Conservation (phyloP, 108 stramenopile genomes). For the Phaeodactylum tricornutum region DNA sequence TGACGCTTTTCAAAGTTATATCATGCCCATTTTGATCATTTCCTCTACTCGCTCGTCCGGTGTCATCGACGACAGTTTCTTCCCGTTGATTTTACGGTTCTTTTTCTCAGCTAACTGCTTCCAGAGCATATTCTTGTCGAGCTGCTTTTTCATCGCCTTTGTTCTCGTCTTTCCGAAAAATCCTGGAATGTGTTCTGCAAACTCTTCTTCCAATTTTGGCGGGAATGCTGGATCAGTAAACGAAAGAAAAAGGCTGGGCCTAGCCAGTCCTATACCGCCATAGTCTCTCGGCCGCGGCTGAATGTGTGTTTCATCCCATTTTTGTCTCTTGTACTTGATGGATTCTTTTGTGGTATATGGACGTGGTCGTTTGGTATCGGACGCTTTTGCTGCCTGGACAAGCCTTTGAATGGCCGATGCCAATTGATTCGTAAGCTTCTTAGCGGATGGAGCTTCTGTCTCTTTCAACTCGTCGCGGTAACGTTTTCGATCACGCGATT, state of each 20-base stretch:
- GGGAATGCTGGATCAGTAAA: slow-evolving; percentile 58
- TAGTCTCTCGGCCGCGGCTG: slow-evolving; percentile 76
- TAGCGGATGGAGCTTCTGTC: too few species aligned
- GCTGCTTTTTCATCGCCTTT: slow-evolving; percentile 71
- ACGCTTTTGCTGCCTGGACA: too few species aligned
- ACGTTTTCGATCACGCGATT: too few species aligned
- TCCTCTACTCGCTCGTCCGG: slow-evolving; percentile 48
- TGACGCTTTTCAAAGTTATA: slow-evolving; percentile 7
- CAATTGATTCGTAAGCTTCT: too few species aligned
- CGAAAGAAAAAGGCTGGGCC: slow-evolving; percentile 48
- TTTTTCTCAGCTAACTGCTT: slow-evolving; percentile 37
- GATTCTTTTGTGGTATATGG: too few species aligned
- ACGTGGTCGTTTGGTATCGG: too few species aligned
- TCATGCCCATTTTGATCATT: slow-evolving; percentile 39
- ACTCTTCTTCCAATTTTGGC: slow-evolving; percentile 67
- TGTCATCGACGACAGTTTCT: slow-evolving; percentile 29
- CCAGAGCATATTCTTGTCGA: slow-evolving; percentile 68
- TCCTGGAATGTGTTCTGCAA: slow-evolving; percentile 72
- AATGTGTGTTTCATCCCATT: slow-evolving; percentile 38
- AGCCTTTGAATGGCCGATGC: too few species aligned
- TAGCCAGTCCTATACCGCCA: slow-evolving; percentile 72
- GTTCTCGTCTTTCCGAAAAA: slow-evolving; percentile 80
- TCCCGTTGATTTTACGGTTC: slow-evolving; percentile 13
- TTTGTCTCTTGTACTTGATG: too few species aligned
- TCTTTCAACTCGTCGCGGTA: too few species aligned